Base-by-base conservation (phyloP, 2,329 filamentous ascomycete genomes). In the Trichoderma sp. region DNA sequence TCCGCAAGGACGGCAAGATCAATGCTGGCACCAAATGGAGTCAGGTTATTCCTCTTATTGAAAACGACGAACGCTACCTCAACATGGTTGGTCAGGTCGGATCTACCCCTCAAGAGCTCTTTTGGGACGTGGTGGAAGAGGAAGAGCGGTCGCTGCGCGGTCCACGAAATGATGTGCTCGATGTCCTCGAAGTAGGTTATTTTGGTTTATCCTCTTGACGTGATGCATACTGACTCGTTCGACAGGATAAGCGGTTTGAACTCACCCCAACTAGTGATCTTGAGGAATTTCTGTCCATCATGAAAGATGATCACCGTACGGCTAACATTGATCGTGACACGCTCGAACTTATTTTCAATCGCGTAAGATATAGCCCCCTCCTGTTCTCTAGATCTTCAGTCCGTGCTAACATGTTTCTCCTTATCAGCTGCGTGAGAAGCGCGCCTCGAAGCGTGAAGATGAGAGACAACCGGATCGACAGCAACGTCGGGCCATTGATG, bases 51-150 rank as follows among this genome's bases (percentile, higher is more conserved):
- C 89, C 92, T 0, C 80, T 92, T 62, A 88, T 99, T 76, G 89
- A 93, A 76, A 86, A 92, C 70, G 96, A 99, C 78, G 88, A 91
- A 62, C 93, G 95, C 75, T 98, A 97, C 82, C 87, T 86, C 76
- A 90, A 90, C 74, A 94, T 97, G 86, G 88, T 95, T 73, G 95
- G 94, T 66, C 93, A 97, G 79, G 83, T 88, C 72, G 95, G 95
- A 71, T 97, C 95, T 5, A 92, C 90, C 5, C 93, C 96, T 15
- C 87, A 97, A 75, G 94, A 98, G 78, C 86, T 99, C 7, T 98
- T 99, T 84, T 98, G 95, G 94, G 96, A 99, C 80, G 86, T 95
- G 62, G 87, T 98, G 30, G 96, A 98, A 80, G 94, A 97, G 80
- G 94, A 98, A 81, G 95, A 99, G 79, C 90, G 93, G 72, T 90